Evolutionary conservation across 148 eudicot genomes (phyloP).

Genomic region (Camellia japonica): DNA sequence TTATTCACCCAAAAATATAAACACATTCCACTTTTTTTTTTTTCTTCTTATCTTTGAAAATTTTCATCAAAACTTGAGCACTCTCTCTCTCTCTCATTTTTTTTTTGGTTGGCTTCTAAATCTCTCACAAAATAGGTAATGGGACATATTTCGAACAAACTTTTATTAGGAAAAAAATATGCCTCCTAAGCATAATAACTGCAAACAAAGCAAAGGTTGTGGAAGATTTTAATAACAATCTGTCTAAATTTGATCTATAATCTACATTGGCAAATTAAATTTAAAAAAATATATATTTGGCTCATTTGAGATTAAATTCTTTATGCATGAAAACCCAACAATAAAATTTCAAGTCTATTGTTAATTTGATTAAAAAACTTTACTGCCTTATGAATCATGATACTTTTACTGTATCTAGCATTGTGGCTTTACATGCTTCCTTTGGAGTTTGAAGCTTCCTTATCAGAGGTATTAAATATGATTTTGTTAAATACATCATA

Average conservation of each 20-base stretch:
- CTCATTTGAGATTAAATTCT: conserved; percentile 6
- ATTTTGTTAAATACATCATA: neutral
- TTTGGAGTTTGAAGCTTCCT: neutral
- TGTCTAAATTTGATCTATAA: neutral
- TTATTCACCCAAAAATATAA: neutral
- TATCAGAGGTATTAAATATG: neutral
- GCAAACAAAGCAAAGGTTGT: neutral
- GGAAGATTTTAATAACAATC: neutral
- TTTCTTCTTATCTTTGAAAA: neutral
- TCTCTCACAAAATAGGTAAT: neutral
- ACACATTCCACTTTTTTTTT: neutral
- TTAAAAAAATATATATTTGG: neutral
- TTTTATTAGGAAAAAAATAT: neutral
- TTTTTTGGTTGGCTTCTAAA: neutral
- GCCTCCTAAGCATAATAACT: neutral
- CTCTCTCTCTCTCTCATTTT: neutral
- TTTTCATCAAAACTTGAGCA: neutral
- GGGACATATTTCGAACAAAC: neutral
- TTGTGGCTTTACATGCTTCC: neutral
- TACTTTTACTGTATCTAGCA: too few species aligned
- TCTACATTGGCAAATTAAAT: neutral
- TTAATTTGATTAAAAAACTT: too few species aligned
- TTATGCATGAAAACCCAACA: too few species aligned
- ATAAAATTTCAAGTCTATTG: neutral
- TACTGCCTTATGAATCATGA: too few species aligned